Percentiles rank a stretch among this genome's conserved stretches.
phyloP scores from a whole-genome alignment of 176 grass and related monocot genomes.

The Rhipidocladum racemiflorum region DNA sequence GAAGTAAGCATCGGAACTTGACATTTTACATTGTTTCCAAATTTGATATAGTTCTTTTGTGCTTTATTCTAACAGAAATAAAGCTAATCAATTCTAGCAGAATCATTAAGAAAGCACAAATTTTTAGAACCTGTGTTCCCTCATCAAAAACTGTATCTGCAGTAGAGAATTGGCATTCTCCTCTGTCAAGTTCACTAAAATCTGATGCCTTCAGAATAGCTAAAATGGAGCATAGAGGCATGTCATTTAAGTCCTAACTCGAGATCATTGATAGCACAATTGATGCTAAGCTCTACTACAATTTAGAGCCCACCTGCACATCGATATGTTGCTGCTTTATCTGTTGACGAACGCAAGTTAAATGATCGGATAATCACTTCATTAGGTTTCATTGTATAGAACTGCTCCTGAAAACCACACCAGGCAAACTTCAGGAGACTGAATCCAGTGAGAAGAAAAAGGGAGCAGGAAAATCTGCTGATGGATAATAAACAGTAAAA shows the following conservation, averaged over 20 bases:
- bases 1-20: neutral
- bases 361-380: constrained; percentile 48
- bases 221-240: constrained; percentile 37
- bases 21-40: neutral
- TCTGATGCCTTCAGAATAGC: constrained; percentile 89
- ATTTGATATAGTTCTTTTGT: neutral
- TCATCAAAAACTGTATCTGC: constrained; percentile 71
- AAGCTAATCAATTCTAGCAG: neutral
- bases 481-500: neutral
- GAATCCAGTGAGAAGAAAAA: neutral
- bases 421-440: too few species aligned
- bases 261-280: neutral
- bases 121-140: constrained; percentile 73
- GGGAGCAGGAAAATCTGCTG: neutral
- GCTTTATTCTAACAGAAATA: neutral
- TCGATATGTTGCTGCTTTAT: constrained; percentile 63
- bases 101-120: neutral
- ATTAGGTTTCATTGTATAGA: constrained; percentile 74
- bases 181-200: constrained; percentile 65
- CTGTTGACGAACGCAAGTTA: constrained; percentile 52
- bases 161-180: constrained; percentile 62
- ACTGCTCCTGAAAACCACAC: constrained; percentile 60
- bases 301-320: constrained; percentile 54
- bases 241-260: constrained; percentile 10
- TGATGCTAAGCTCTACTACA: neutral